Conservation (phyloP, 2,329 filamentous ascomycete species). For the Penicillium sp. region DNA sequence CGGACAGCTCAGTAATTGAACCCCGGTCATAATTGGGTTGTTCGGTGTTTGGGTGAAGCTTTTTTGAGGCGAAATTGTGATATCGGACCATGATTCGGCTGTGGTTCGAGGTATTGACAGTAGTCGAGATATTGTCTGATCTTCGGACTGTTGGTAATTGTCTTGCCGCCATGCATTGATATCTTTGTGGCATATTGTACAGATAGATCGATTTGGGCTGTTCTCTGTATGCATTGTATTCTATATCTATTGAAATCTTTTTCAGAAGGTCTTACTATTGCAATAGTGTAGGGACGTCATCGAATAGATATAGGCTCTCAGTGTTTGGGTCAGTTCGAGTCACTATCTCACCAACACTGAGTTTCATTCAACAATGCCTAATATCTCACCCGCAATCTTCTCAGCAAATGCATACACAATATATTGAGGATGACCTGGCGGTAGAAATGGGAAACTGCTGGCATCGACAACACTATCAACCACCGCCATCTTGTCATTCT, state of each 20-base stretch:
- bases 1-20: conserved; percentile 22
- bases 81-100: background rate
- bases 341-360: background rate
- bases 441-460: conserved; percentile 30
- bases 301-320: background rate
- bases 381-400: conserved; percentile 32
- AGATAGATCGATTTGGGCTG: conserved; percentile 30
- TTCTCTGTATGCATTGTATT: conserved; percentile 31
- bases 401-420: conserved; percentile 39
- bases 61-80: conserved; percentile 1
- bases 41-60: background rate
- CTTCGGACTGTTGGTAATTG: conserved; percentile 5
- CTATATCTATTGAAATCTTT: conserved; percentile 17
- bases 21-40: conserved; percentile 15
- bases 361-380: background rate
- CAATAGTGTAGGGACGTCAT: background rate
- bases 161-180: conserved; percentile 19
- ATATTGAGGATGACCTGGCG: conserved; percentile 38
- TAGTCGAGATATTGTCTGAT: background rate
- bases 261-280: background rate
- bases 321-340: background rate
- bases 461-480: conserved; percentile 37
- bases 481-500: conserved; percentile 30
- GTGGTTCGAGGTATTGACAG: background rate
- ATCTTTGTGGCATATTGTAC: conserved; percentile 27